Base-by-base conservation (phyloP, 495 filamentous ascomycete species). In the Thozetella sp. region DNA sequence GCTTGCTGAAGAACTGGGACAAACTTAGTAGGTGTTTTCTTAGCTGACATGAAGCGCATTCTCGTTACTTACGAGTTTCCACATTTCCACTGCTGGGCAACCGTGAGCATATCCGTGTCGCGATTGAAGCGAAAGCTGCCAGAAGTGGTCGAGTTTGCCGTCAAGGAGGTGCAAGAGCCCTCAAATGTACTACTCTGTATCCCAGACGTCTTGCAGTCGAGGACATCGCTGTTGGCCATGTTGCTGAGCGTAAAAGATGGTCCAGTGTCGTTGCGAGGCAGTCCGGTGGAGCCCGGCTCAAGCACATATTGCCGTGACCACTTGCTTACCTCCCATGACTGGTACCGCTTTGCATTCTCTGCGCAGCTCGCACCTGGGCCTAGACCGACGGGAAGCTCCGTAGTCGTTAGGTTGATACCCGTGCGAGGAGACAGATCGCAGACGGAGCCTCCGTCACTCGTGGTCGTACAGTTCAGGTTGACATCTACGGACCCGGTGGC, bases 241-340 rank as follows among this genome's bases (percentile, higher is more conserved):
- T 63, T 76, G 19, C 25, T 64, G 55, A 77, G 34, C 0, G 56
- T 65, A 51, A 77, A 77, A 0, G 71, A 71, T 43, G 75, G 75
- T 2, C 75, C 75, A 0, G 66, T 70, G 56, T 77, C 75, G 0
- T 53, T 30, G 0, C 23, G n/a, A 0, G 63, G 59, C 9, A 58
- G 46, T 11, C 53, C 22, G 4, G 63, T 46, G 10, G 69, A 63
- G 0, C 71, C 70, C 1, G 70, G 70, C 2, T 62, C 53, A 46
- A 72, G 56, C 26, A 63, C 62, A 37, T 68, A 73, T 9, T 64
- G 58, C 1, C 75, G 70, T 1, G 25, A 58, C 75, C 75, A 77
- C 0, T 71, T 62, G 27, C 71, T 67, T 0, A 77, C 51, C 54
- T 64, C 64, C 75, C 75, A 77, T 12, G 75, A 74, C 51, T 76